These are phyloP conservation scores for Candida argentea DNA, from an alignment of 805 yeast species.

Conservation along the genomic window DNA sequence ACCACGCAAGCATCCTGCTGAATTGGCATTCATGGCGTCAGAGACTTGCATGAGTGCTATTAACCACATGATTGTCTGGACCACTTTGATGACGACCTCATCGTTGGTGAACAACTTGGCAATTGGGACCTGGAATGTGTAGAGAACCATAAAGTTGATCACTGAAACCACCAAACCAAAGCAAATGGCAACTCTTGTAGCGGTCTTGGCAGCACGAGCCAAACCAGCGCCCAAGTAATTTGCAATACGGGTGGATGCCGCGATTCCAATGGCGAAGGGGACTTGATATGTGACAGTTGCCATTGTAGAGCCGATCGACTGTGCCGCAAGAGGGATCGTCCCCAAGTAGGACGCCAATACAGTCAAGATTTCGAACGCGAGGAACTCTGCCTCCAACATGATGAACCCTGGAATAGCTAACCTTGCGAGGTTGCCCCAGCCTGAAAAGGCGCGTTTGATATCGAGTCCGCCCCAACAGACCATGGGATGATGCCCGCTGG, in stretches of 20 bases:
- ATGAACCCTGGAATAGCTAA: slow-evolving; percentile 47
- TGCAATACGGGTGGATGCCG: slow-evolving; percentile 48
- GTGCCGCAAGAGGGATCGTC: slow-evolving; percentile 44
- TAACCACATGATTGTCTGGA: slow-evolving; percentile 46
- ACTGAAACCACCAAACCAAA: slow-evolving; percentile 27
- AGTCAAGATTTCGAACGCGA: slow-evolving; percentile 48
- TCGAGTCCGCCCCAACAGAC: slow-evolving; percentile 38
- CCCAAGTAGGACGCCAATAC: slow-evolving; percentile 47
- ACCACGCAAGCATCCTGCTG: slow-evolving; percentile 71
- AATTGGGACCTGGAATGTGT: slow-evolving; percentile 21
- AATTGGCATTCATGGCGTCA: slow-evolving; percentile 60
- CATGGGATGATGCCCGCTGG: slow-evolving; percentile 39
- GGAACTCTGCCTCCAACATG: slow-evolving; percentile 52
- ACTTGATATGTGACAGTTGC: slow-evolving; percentile 40
- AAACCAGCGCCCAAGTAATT: slow-evolving; percentile 43
- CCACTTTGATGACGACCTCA: slow-evolving; percentile 40
- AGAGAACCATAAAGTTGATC: slow-evolving; percentile 22
- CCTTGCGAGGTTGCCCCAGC: slow-evolving; percentile 34
- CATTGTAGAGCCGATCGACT: slow-evolving; percentile 35
- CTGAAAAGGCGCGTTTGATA: slow-evolving; percentile 28
- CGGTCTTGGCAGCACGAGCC: slow-evolving; percentile 21
- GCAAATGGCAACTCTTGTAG: slow-evolving; percentile 26
- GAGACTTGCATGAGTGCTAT: slow-evolving; percentile 61
- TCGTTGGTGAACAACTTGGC: slow-evolving; percentile 50
- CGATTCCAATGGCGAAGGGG: slow-evolving; percentile 50